Evolutionary conservation across 768 basidiomycete species (phyloP).

Genomic region (Boletales sp.): DNA sequence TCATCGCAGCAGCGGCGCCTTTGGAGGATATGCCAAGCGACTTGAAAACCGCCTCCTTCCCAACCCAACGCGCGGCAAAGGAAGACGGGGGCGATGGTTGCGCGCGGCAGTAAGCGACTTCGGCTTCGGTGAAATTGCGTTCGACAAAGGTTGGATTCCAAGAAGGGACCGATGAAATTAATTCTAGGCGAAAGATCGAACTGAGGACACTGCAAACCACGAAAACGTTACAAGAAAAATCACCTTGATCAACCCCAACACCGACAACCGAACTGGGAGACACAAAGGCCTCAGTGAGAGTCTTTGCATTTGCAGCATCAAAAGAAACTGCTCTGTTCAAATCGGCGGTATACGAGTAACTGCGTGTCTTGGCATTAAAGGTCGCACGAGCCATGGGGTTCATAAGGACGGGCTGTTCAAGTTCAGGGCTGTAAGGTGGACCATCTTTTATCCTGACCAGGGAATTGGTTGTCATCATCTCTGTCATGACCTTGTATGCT

Average conservation of each 20-base stretch:
- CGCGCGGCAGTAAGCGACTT: conserved; percentile 80
- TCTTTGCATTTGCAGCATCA: conserved; percentile 66
- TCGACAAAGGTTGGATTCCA: conserved; percentile 81
- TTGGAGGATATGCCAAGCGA: conserved; percentile 85
- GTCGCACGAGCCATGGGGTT: conserved; percentile 90
- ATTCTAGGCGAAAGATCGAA: conserved; percentile 46
- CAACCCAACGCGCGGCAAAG: conserved; percentile 95
- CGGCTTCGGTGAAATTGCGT: conserved; percentile 91
- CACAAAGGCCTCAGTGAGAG: conserved; percentile 44
- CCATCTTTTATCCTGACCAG: conserved; percentile 93
- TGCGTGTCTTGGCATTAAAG: conserved; percentile 79
- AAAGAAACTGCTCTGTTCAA: conserved; percentile 49
- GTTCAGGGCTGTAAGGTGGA: conserved; percentile 82
- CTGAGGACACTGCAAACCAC: conserved; percentile 2
- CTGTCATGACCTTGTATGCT: conserved; percentile 89
- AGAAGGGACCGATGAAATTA: conserved; percentile 90
- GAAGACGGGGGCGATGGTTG: conserved; percentile 87
- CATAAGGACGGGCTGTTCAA: conserved; percentile 82
- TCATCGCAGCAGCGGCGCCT: conserved; percentile 93
- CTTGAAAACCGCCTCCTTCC: conserved; percentile 98
- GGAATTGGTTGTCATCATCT: conserved; percentile 92
- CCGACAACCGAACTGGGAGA: conserved; percentile 54
- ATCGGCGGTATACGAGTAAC: conserved; percentile 74
- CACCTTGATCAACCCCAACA: conserved; percentile 88
- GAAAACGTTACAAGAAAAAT: conserved; percentile 12